phyloP scores from a whole-genome alignment of 305 asterid species.

The Fraxinus sp. region DNA sequence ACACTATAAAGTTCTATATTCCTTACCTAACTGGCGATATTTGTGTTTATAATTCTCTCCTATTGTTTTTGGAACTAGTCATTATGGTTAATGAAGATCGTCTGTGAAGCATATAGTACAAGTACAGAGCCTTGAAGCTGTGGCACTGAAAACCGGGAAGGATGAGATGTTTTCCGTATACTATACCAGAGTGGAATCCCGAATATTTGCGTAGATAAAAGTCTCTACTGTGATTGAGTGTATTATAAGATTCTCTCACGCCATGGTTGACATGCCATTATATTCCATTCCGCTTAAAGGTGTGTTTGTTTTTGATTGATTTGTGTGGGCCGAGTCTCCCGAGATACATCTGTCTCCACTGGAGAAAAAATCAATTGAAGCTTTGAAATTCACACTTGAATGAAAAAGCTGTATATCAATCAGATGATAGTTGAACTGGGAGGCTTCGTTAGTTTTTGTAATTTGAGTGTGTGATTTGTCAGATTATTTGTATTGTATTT shows the following conservation, averaged over 20 bases:
- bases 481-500: conserved; percentile 14
- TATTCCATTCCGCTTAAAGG: background rate
- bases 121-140: conserved; percentile 3
- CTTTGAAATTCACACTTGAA: conserved; percentile 5
- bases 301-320: background rate
- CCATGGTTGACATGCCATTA: background rate
- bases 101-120: background rate
- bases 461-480: conserved; percentile 7
- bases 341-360: background rate
- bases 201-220: background rate
- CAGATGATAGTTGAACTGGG: background rate
- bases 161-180: too few species aligned
- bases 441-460: conserved; percentile 6
- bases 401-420: conserved; percentile 1
- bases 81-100: background rate
- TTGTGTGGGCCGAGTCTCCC: background rate
- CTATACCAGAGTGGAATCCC: background rate
- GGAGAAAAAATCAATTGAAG: conserved; percentile 3
- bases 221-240: conserved; percentile 17
- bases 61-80: conserved; percentile 11
- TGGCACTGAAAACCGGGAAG: background rate
- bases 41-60: background rate
- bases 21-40: background rate
- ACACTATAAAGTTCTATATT: conserved; percentile 30
- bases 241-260: background rate